phyloP scores from a whole-genome alignment of 441 rosid species.

The Aquilaria agallochum region DNA sequence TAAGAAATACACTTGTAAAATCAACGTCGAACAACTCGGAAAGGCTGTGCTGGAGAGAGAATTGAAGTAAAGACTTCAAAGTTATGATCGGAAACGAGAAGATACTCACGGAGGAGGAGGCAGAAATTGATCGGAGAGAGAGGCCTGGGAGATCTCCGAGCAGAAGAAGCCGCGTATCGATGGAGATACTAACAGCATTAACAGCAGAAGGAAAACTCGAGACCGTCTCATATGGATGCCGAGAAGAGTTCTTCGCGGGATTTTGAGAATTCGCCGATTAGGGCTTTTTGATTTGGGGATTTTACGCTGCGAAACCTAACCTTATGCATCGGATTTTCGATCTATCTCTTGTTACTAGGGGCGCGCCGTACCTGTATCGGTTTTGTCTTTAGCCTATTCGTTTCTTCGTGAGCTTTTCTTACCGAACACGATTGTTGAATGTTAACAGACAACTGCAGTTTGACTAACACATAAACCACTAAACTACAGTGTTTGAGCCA shows the following conservation, averaged over 20 bases:
- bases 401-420: too few species aligned
- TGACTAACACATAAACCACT: too few species aligned
- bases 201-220: slow-evolving; percentile 26
- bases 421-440: too few species aligned
- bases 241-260: neutral
- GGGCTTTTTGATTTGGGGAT: slow-evolving; percentile 1
- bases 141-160: slow-evolving; percentile 36
- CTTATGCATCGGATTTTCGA: too few species aligned
- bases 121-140: slow-evolving; percentile 26
- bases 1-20: too few species aligned
- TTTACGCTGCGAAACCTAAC: neutral
- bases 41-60: neutral
- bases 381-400: too few species aligned
- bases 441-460: too few species aligned
- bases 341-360: too few species aligned
- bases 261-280: neutral
- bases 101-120: slow-evolving; percentile 45
- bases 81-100: too few species aligned
- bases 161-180: slow-evolving; percentile 25
- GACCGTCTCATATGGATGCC: slow-evolving; percentile 42
- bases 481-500: too few species aligned
- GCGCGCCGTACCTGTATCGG: too few species aligned
- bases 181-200: slow-evolving; percentile 33
- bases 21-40: slow-evolving; percentile 4
- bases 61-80: too few species aligned